Evolutionary conservation across 2,329 filamentous ascomycete genomes (phyloP).

Genomic region (Colletotrichum kahawae): DNA sequence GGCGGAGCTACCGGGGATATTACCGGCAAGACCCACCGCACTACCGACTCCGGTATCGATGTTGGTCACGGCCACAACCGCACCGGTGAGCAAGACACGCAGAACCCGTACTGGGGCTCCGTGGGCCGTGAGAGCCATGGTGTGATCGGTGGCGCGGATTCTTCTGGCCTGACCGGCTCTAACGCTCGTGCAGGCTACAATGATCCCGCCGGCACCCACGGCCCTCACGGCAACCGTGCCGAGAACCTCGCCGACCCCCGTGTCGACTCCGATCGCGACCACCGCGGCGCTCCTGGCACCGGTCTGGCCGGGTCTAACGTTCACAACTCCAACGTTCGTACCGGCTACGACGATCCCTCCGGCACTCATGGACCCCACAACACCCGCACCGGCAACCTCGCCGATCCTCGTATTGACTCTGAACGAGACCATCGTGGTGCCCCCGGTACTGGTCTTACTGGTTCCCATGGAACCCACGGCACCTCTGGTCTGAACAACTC

Average conservation of each 20-base stretch:
- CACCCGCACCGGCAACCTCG: constrained; percentile 31
- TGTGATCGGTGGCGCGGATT: constrained; percentile 16
- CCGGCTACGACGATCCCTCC: constrained; percentile 24
- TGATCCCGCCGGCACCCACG: constrained; percentile 27
- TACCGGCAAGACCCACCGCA: background rate
- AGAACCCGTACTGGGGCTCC: constrained; percentile 18
- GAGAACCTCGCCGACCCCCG: constrained; percentile 54
- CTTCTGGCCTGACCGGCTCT: constrained; percentile 28
- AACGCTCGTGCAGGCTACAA: constrained; percentile 5
- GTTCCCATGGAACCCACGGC: constrained; percentile 13
- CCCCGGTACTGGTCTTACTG: constrained; percentile 21
- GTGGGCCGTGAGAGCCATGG: constrained; percentile 25
- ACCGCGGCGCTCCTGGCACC: constrained; percentile 4
- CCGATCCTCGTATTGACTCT: constrained; percentile 15
- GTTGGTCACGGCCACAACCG: background rate
- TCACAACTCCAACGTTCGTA: background rate
- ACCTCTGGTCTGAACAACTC: background rate
- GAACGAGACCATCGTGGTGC: background rate
- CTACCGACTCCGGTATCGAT: constrained; percentile 16
- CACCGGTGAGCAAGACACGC: background rate
- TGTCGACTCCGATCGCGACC: constrained; percentile 49
- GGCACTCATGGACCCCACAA: constrained; percentile 37
- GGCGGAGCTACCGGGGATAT: background rate
- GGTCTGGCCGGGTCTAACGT: background rate
- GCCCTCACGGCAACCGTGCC: constrained; percentile 40